phyloP scores from a whole-genome alignment of 352 stramenopile genomes.

The Pythium graminicola region DNA sequence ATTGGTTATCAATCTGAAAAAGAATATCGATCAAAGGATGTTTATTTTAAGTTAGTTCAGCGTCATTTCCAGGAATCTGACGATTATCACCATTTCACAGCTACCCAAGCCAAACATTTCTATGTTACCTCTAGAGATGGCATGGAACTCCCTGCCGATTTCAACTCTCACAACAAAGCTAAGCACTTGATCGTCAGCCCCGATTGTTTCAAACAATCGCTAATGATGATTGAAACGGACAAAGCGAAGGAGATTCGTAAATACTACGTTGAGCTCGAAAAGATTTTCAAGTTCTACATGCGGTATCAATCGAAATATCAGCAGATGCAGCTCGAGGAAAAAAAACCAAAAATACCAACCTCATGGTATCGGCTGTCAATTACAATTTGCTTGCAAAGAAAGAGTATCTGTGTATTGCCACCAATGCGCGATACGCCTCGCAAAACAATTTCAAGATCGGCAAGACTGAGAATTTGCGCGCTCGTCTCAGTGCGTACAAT shows the following conservation, averaged over 20 bases:
- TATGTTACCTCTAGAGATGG: no score
- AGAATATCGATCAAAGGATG: not conserved
- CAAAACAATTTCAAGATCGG: not conserved
- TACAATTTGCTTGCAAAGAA: no score
- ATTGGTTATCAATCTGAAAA: not conserved
- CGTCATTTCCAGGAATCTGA: no score
- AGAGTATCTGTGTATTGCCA: no score
- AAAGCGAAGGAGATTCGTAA: not conserved
- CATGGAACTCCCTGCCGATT: no score
- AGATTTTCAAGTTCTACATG: not conserved
- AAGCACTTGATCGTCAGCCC: not conserved
- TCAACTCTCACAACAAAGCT: not conserved
- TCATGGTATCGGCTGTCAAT: no score
- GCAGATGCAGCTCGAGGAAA: no score
- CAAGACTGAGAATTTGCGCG: not conserved
- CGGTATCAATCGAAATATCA: no score
- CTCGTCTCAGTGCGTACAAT: not conserved
- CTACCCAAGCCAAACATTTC: no score
- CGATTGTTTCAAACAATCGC: not conserved
- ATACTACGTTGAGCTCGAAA: not conserved
- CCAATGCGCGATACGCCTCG: no score
- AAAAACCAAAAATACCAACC: no score
- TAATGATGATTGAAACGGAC: not conserved
- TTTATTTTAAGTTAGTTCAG: not conserved
- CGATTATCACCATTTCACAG: not conserved